These are phyloP conservation scores for Chaetomium olivaceum DNA, from an alignment of 2,329 filamentous ascomycete genomes.

Conservation along the genomic window DNA sequence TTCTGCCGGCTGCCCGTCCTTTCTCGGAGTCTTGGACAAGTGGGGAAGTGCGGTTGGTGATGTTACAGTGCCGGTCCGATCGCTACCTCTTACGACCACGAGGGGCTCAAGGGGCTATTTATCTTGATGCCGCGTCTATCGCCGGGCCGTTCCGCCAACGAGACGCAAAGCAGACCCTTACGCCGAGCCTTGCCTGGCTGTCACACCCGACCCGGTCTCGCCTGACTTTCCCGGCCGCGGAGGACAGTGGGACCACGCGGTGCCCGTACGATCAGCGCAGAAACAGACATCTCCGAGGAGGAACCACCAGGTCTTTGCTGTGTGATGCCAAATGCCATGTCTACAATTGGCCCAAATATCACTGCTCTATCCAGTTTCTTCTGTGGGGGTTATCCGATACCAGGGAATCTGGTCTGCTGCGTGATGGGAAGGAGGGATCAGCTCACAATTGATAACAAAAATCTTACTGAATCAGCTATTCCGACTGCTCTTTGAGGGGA, in stretches of 20 bases:
- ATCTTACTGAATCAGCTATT: conserved; percentile 24
- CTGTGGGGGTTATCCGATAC: not conserved
- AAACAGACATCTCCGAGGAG: conserved; percentile 25
- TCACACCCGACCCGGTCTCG: conserved; percentile 7
- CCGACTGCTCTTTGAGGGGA: not conserved
- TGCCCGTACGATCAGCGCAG: conserved; percentile 13
- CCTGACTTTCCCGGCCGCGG: not conserved
- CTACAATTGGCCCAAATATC: conserved; percentile 13
- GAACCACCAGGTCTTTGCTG: not conserved
- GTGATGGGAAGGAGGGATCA: conserved; percentile 12
- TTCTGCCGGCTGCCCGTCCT: not conserved
- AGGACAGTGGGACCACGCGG: conserved; percentile 21
- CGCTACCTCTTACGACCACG: not conserved
- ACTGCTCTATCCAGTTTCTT: conserved; percentile 8
- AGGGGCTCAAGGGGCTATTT: conserved; percentile 7
- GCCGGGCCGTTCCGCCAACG: not conserved
- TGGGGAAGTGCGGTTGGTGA: conserved; percentile 14
- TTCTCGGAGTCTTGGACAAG: not conserved
- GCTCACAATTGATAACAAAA: conserved; percentile 30
- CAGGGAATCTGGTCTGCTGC: not conserved
- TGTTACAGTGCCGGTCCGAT: conserved; percentile 3
- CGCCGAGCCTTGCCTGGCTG: not conserved
- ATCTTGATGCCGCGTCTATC: not conserved
- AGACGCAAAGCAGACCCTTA: not conserved
- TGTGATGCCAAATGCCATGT: not conserved